Evolutionary conservation across 225 moss, liverwort and hornwort species (phyloP), one percentile per base, ranked within the genome.

Genomic region (Sphagnum contortum): DNA sequence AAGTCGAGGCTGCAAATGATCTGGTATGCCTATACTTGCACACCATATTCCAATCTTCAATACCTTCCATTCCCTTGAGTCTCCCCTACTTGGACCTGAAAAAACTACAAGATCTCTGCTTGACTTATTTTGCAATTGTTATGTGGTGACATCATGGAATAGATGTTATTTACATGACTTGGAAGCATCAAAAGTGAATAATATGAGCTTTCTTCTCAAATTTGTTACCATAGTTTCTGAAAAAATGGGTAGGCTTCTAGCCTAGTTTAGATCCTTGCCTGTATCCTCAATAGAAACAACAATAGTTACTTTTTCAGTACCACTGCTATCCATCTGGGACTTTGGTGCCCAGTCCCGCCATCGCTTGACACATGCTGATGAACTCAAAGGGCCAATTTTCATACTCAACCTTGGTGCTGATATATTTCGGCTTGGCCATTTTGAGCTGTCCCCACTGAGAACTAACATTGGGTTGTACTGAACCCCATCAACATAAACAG

Each of bases 1-100:
- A 73, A 94, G 74, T 8, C 87, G 83, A 66, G 73, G 78, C 75
- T 94, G 89, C 74, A 89, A 82, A 69, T 79, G 81, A 64, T 76
- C 60, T 5, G 94, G 87, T 64, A 94, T 86, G 5, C 94, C 94
- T 54, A 91, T 91, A 3, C 86, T 82, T 78, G 76, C 66, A 64
- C 54, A 60, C 29, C 29, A 29, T 29, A 29, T 29, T 29, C 29
- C 29, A 29, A 29, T 29, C 29, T 29, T 29, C 29, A 29, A 29
- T 29, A 29, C 29, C 29, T 29, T 29, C 29, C 29, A 29, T 29
- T 29, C 29, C 29, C 29, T 29, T 1, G 0, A 29, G 29, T 29
- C 29, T 29, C 29, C 29, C 29, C 29, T 55, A 55, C 54, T 7
- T 55, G 8, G 54, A 55, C 54, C 54, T 7, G 8, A 55, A 55